Evolutionary conservation across 2,329 filamentous ascomycete species (phyloP).

Genomic region (Coniella lustricola): DNA sequence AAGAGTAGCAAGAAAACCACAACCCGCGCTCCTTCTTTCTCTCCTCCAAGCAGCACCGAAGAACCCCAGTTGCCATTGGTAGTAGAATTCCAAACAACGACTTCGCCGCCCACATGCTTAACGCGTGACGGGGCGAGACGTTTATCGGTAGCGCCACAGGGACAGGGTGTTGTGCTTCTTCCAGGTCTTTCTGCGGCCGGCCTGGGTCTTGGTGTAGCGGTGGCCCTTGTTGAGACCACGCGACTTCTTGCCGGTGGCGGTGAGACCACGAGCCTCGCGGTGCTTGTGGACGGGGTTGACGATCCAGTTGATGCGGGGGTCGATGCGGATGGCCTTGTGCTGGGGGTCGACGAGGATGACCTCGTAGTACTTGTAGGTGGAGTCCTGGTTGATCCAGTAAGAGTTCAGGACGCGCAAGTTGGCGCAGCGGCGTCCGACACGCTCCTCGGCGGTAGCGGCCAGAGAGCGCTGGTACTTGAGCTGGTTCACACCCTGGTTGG

Average conservation of each 20-base stretch:
- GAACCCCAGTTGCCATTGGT: neutral
- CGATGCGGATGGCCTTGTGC: constrained; percentile 99
- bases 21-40: constrained; percentile 1
- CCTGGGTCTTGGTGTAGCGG: constrained; percentile 96
- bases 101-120: too few relatives aligned
- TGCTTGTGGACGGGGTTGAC: constrained; percentile 99
- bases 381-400: constrained; percentile 99
- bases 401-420: constrained; percentile 99
- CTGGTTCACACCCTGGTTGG: constrained; percentile 99
- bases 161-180: constrained; percentile 99
- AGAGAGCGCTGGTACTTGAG: constrained; percentile 99
- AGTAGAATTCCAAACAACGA: constrained; percentile 2
- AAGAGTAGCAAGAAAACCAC: constrained; percentile 10
- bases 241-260: constrained; percentile 98
- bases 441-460: constrained; percentile 96
- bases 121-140: constrained; percentile 15
- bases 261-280: constrained; percentile 95
- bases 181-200: constrained; percentile 99
- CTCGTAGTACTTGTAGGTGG: constrained; percentile 99
- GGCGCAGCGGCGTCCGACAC: constrained; percentile 97
- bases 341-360: constrained; percentile 99
- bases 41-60: neutral
- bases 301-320: constrained; percentile 99
- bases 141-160: constrained; percentile 95
- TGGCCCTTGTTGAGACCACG: constrained; percentile 99